Conservation (phyloP, 495 filamentous ascomycete genomes). For the Penicillium roqueforti region DNA sequence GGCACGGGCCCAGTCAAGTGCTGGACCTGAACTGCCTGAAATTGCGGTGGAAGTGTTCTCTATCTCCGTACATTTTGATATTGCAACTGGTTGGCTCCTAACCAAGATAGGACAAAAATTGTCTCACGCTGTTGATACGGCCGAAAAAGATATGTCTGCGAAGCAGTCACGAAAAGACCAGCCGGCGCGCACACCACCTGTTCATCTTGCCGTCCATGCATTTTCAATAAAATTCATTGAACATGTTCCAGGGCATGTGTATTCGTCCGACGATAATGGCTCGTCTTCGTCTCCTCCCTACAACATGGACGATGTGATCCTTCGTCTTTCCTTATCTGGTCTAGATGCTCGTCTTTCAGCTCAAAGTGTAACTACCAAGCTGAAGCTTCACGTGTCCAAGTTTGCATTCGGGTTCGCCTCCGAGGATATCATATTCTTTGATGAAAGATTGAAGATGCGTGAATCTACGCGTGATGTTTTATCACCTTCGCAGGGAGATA, state of each 20-base stretch:
- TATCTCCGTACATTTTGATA: slow-evolving; percentile 58
- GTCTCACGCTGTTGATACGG: slow-evolving; percentile 35
- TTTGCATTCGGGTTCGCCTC: slow-evolving; percentile 69
- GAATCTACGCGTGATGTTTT: slow-evolving; percentile 63
- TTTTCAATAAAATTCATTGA: slow-evolving; percentile 64
- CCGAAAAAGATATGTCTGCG: slow-evolving; percentile 10
- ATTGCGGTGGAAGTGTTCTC: slow-evolving; percentile 56
- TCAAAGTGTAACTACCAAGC: slow-evolving; percentile 18
- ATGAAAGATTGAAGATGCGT: slow-evolving; percentile 59
- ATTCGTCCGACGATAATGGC: slow-evolving; percentile 16
- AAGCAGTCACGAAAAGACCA: neutral
- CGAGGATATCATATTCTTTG: slow-evolving; percentile 74
- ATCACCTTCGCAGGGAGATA: slow-evolving; percentile 56
- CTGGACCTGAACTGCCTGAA: slow-evolving; percentile 12
- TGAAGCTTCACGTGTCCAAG: slow-evolving; percentile 51
- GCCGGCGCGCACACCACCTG: slow-evolving; percentile 26
- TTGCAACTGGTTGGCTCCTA: slow-evolving; percentile 63
- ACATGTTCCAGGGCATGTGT: slow-evolving; percentile 46
- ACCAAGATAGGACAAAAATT: slow-evolving; percentile 56
- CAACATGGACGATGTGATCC: slow-evolving; percentile 33
- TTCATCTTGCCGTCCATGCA: slow-evolving; percentile 51
- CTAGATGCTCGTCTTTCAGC: slow-evolving; percentile 25
- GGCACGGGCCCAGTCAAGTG: slow-evolving; percentile 5
- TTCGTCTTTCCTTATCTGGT: slow-evolving; percentile 28
- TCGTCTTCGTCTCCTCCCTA: slow-evolving; percentile 20